Conservation (phyloP, 805 yeast species). For the Candida hispaniensis region DNA sequence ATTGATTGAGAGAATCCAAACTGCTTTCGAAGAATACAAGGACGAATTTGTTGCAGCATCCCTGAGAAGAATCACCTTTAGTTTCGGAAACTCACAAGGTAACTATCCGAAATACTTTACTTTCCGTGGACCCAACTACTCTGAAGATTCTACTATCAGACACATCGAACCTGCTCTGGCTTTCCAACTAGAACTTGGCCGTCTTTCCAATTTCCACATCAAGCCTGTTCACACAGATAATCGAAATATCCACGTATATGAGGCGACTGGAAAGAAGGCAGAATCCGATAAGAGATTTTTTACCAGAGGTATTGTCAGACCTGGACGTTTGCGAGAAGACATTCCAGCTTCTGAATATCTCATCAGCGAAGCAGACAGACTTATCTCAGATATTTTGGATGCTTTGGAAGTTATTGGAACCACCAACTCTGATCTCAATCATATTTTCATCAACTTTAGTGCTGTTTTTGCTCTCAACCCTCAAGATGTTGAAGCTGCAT, state of each 20-base stretch:
- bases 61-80: conserved; percentile 88
- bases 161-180: conserved; percentile 98
- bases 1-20: conserved; percentile 50
- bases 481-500: conserved; percentile 92
- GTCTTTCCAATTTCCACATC: conserved; percentile 89
- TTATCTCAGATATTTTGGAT: conserved; percentile 92
- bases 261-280: conserved; percentile 89
- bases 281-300: conserved; percentile 90
- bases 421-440: conserved; percentile 90
- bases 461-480: conserved; percentile 92
- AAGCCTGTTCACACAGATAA: conserved; percentile 93
- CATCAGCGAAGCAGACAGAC: conserved; percentile 90
- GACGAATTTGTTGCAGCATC: conserved; percentile 61
- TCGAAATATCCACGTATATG: conserved; percentile 94
- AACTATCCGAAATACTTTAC: conserved; percentile 92
- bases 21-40: conserved; percentile 53
- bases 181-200: conserved; percentile 88
- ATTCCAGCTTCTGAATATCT: conserved; percentile 86
- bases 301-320: conserved; percentile 93
- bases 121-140: conserved; percentile 76
- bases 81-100: conserved; percentile 74
- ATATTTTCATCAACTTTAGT: conserved; percentile 92
- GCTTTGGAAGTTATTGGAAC: conserved; percentile 91
- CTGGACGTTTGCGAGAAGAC: conserved; percentile 89
- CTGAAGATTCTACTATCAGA: conserved; percentile 87